phyloP scores from a whole-genome alignment of 2,329 filamentous ascomycete genomes.

The Arthrobotrys conoides region DNA sequence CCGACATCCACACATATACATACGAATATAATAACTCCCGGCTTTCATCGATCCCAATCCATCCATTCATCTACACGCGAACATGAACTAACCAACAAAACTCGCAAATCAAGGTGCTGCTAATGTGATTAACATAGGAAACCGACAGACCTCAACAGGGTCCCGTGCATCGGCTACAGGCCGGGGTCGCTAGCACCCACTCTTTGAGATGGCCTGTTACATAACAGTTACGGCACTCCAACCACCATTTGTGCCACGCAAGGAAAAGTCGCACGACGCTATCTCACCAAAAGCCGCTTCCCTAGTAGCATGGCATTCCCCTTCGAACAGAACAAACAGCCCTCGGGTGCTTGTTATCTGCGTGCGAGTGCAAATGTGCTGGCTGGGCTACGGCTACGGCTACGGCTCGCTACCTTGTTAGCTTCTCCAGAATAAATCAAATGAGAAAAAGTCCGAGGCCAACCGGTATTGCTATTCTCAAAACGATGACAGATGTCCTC shows the following conservation, averaged over 20 bases:
- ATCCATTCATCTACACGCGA: not conserved
- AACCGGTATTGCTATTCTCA: conserved; percentile 16
- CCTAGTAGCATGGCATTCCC: not conserved
- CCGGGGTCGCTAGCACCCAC: conserved; percentile 36
- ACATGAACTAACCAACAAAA: not conserved
- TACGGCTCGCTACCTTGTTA: not conserved
- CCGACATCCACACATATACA: too few relatives aligned
- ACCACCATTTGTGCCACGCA: conserved; percentile 46
- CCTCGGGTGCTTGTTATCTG: conserved; percentile 20
- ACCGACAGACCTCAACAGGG: conserved; percentile 2
- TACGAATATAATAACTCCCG: too few relatives aligned
- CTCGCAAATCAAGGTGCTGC: not conserved
- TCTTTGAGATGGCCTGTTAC: conserved; percentile 37
- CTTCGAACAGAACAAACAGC: not conserved
- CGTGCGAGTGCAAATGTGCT: conserved; percentile 12
- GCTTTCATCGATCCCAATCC: not conserved
- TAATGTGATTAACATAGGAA: conserved; percentile 15
- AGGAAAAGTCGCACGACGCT: conserved; percentile 44
- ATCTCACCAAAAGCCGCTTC: conserved; percentile 29
- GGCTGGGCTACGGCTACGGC: not conserved
- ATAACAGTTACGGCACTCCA: conserved; percentile 56
- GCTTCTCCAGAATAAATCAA: not conserved
- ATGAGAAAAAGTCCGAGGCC: conserved; percentile 40
- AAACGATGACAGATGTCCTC: conserved; percentile 25
- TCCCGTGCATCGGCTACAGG: conserved; percentile 39